Percentiles rank a stretch among this genome's conserved stretches.
Evolutionary conservation across 495 filamentous ascomycete species (phyloP).

Genomic region (Filosporella fistucella): DNA sequence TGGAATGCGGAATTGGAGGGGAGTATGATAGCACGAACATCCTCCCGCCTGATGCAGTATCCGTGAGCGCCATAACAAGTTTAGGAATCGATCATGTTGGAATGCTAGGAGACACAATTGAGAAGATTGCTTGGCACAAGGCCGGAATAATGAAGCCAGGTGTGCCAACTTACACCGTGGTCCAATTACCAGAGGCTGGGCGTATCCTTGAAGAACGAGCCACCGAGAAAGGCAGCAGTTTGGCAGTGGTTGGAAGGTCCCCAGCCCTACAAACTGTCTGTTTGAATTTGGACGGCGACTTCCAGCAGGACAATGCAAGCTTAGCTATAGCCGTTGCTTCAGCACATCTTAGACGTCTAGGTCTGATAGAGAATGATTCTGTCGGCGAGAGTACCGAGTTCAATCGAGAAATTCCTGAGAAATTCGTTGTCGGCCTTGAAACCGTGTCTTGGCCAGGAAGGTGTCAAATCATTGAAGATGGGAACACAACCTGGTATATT

Average conservation of each 20-base stretch:
- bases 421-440: constrained; percentile 31
- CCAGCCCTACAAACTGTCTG: constrained; percentile 36
- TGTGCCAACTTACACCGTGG: constrained; percentile 65
- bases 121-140: constrained; percentile 97
- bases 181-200: constrained; percentile 63
- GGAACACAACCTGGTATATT: constrained; percentile 62
- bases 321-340: constrained; percentile 72
- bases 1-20: constrained; percentile 92
- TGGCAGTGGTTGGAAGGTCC: constrained; percentile 8
- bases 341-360: constrained; percentile 56
- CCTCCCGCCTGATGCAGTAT: constrained; percentile 53
- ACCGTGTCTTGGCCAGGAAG: constrained; percentile 39
- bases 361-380: constrained; percentile 69
- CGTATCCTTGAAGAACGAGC: constrained; percentile 69
- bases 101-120: constrained; percentile 77
- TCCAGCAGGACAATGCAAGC: constrained; percentile 84
- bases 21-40: constrained; percentile 94
- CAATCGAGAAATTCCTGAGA: constrained; percentile 7
- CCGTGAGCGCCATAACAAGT: constrained; percentile 71
- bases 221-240: constrained; percentile 50
- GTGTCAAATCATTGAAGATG: constrained; percentile 46
- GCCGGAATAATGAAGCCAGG: constrained; percentile 83
- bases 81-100: constrained; percentile 89
- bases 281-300: constrained; percentile 64
- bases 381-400: constrained; percentile 46